Evolutionary conservation across 495 filamentous ascomycete species (phyloP).

Genomic region (Lasiosphaeria hispida): DNA sequence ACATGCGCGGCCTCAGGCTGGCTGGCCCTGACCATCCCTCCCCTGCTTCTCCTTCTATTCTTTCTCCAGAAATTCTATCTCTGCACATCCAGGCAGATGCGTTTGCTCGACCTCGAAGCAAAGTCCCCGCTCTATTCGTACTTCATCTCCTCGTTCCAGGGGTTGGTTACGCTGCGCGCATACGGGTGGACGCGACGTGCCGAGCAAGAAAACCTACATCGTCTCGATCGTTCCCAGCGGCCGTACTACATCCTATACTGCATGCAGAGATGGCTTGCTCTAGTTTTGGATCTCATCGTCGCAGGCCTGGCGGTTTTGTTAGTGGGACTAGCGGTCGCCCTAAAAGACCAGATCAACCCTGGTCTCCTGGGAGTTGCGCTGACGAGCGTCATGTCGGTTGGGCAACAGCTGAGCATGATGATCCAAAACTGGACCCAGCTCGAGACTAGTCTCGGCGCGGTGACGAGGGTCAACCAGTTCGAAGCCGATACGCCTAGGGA

Average conservation of each 20-base stretch:
- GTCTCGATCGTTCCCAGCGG: constrained; percentile 51
- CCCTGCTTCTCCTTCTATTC: constrained; percentile 29
- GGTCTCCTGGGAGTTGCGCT: constrained; percentile 40
- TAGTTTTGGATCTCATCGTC: constrained; percentile 47
- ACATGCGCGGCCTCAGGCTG: too few species aligned
- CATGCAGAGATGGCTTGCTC: constrained; percentile 49
- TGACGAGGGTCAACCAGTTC: constrained; percentile 58
- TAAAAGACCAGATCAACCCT: constrained; percentile 32
- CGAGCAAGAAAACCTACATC: constrained; percentile 42
- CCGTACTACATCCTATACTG: constrained; percentile 47
- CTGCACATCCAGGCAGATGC: constrained; percentile 54
- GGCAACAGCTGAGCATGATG: constrained; percentile 34
- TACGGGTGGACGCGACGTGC: constrained; percentile 43
- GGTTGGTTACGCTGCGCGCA: constrained; percentile 46
- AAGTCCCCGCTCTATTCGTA: constrained; percentile 24
- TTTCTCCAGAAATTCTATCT: constrained; percentile 55
- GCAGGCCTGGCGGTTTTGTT: constrained; percentile 38
- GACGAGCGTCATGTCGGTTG: constrained; percentile 36
- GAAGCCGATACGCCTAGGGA: constrained; percentile 49
- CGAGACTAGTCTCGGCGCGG: constrained; percentile 44
- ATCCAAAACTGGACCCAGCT: constrained; percentile 40
- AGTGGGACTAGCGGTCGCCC: constrained; percentile 38
- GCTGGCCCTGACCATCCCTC: too few species aligned
- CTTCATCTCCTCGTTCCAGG: constrained; percentile 42
- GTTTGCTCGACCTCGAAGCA: constrained; percentile 52